Evolutionary conservation across 2,329 filamentous ascomycete species (phyloP), one percentile per base, ranked within the genome.

Genomic region (Fusarium solani-melongenae): DNA sequence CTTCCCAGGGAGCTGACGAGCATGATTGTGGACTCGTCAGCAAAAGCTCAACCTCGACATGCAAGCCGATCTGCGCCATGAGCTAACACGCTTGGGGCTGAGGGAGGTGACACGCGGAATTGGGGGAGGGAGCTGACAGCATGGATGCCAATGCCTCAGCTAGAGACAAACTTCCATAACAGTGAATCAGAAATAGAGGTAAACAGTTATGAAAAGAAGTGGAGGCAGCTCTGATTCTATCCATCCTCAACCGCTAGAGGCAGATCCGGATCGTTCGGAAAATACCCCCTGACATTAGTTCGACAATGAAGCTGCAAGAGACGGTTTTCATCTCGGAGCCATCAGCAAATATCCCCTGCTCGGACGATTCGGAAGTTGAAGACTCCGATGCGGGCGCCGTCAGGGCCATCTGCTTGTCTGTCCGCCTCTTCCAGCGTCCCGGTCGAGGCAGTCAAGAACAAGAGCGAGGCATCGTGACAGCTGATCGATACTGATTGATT

Each of bases 251-350:
- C 33, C 24, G 22, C 27, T 55, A 63, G 61, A 64, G 64, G 68
- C 39, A 57, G 68, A 74, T 64, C 68, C 71, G 71, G 71, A 58
- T 74, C 60, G 49, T 46, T 72, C 71, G 71, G 71, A 69, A 41
- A 74, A 69, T 63, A 71, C 64, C 44, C 68, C 64, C 72, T 69
- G 64, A 29, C 71, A 64, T 41, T 44, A 57, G 33, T 31, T 41
- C 20, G 29, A 66, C n/a, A 55, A 56, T 17, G n/a, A 46, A 62
- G 46, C 22, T 62, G 62, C 62, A 59, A 59, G 41, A 53, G 20
- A 20, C 44, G 27, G 27, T 12, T n/a, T 29, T 60, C 34, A 41
- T 61, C 36, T 62, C 36, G 22, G 60, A 46, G 24, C 44, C 33
- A 12, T 27, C 24, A 38, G 17, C 29, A 14, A 38, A 55, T 38